phyloP scores from a whole-genome alignment of 441 rosid species.

The Pelargonium australe region DNA sequence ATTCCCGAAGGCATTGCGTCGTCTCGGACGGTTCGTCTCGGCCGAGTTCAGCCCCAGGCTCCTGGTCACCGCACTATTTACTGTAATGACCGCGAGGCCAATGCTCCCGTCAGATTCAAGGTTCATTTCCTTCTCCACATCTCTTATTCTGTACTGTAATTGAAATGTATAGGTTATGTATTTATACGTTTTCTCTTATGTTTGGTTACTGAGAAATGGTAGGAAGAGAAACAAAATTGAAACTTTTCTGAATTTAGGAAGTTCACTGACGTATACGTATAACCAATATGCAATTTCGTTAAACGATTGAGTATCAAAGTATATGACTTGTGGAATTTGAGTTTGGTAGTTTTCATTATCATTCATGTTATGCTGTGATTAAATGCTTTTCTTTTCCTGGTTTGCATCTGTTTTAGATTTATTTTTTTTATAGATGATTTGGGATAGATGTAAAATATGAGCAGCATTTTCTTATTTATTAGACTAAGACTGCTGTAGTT shows the following conservation, averaged over 20 bases:
- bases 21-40: conserved; percentile 8
- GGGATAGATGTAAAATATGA: neutral
- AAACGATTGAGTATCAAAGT: neutral
- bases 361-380: neutral
- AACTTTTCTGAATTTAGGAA: neutral
- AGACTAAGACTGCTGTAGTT: too few relatives aligned
- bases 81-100: conserved; percentile 8
- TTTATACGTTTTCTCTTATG: neutral
- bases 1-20: conserved; percentile 2
- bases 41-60: conserved; percentile 12
- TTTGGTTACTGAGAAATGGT: conserved; percentile 3
- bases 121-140: conserved; percentile 5
- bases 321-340: neutral
- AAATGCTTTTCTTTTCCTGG: neutral
- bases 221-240: neutral
- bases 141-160: neutral
- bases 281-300: neutral
- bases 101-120: conserved; percentile 8
- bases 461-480: too few relatives aligned
- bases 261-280: neutral
- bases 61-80: conserved; percentile 6
- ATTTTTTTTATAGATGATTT: neutral
- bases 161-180: neutral
- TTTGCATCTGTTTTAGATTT: neutral
- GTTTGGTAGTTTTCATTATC: neutral